These are phyloP conservation scores for Candida chilensis DNA, from an alignment of 805 yeast species.

Conservation along the genomic window DNA sequence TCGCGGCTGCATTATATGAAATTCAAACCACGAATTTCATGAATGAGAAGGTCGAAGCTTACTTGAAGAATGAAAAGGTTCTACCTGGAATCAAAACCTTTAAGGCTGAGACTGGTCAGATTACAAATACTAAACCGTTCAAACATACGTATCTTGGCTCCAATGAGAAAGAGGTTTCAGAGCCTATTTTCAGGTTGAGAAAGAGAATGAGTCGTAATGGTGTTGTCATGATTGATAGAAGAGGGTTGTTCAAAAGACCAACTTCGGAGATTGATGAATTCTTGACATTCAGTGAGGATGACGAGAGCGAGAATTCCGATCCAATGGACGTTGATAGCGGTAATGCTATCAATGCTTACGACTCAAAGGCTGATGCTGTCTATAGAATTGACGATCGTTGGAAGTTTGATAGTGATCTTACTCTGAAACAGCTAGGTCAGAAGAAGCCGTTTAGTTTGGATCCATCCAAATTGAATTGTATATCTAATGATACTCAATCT, in stretches of 20 bases:
- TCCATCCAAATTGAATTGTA: conserved; percentile 77
- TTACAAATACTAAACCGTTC: conserved; percentile 35
- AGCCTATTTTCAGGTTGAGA: conserved; percentile 52
- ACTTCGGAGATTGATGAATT: conserved; percentile 26
- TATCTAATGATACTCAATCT: conserved; percentile 79
- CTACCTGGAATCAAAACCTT: conserved; percentile 34
- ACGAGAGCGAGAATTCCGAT: conserved; percentile 9
- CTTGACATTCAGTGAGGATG: conserved; percentile 26
- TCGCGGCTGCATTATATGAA: conserved; percentile 60
- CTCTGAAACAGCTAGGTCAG: conserved; percentile 6
- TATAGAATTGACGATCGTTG: conserved; percentile 52
- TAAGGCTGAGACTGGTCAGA: conserved; percentile 41
- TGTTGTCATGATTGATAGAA: conserved; percentile 66
- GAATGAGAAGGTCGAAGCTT: conserved; percentile 25
- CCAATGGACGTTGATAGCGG: conserved; percentile 12
- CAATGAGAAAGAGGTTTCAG: conserved; percentile 18
- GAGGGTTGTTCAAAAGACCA: conserved; percentile 34
- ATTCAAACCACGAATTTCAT: conserved; percentile 51
- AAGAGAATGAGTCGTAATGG: conserved; percentile 70
- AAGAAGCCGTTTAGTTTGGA: conserved; percentile 55
- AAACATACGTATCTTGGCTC: conserved; percentile 33
- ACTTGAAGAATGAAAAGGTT: conserved; percentile 36
- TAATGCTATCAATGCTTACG: conserved; percentile 29
- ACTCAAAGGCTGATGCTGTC: conserved; percentile 29
- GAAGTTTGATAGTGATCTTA: conserved; percentile 55